Evolutionary conservation across 2,329 filamentous ascomycete genomes (phyloP).

Genomic region (Zymoseptoria crescenta): DNA sequence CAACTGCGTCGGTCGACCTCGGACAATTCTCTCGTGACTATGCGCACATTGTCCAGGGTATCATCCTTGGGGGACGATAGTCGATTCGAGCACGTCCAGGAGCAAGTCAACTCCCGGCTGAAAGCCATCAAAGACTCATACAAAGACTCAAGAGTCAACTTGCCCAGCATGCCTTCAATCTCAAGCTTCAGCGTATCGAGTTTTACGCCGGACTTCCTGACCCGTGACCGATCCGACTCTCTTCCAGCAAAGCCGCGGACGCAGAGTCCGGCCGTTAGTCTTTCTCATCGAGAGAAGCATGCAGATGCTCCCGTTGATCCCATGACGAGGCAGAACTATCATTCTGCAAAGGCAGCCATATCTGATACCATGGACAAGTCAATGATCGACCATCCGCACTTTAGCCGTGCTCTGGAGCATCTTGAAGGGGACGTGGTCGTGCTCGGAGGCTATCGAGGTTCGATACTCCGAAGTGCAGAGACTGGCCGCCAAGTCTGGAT

Average conservation of each 20-base stretch:
- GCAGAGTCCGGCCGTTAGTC: background rate
- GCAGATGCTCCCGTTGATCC: constrained; percentile 18
- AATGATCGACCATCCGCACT: constrained; percentile 42
- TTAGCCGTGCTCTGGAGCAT: constrained; percentile 51
- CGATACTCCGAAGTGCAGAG: constrained; percentile 75
- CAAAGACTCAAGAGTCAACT: constrained; percentile 71
- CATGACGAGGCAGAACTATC: constrained; percentile 20
- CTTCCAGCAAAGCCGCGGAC: constrained; percentile 7
- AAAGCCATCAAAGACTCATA: constrained; percentile 87
- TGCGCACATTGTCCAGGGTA: constrained; percentile 65
- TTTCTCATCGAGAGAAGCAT: constrained; percentile 3
- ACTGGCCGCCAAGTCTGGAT: constrained; percentile 86
- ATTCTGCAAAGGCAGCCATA: constrained; percentile 16
- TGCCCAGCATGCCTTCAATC: constrained; percentile 44
- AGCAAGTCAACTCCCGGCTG: constrained; percentile 79
- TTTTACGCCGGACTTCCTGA: constrained; percentile 25
- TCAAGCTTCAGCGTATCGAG: constrained; percentile 32
- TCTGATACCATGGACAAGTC: constrained; percentile 19
- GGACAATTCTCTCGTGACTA: constrained; percentile 67
- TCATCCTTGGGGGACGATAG: constrained; percentile 80
- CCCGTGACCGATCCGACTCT: constrained; percentile 21
- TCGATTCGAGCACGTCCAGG: constrained; percentile 69
- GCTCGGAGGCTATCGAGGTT: constrained; percentile 87
- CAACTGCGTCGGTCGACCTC: constrained; percentile 57
- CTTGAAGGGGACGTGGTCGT: constrained; percentile 80